Evolutionary conservation across 169 alveolate genomes (phyloP).

Genomic region (Eimeria sp.): DNA sequence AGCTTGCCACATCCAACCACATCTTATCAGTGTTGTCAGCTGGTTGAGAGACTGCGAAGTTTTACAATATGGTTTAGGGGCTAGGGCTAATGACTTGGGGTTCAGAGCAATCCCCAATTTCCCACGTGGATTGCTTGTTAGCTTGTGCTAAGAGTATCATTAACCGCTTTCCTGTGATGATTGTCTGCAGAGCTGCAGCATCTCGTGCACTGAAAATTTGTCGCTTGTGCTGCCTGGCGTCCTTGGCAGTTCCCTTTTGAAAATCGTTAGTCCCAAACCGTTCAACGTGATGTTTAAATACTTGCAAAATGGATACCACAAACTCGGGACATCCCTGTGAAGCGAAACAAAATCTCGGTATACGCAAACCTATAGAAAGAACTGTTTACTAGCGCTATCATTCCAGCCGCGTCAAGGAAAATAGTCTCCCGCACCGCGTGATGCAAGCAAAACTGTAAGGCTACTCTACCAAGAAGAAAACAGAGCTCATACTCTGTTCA

Average conservation of each 20-base stretch:
- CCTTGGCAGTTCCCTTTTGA: background rate
- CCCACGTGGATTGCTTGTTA: background rate
- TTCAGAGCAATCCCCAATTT: background rate
- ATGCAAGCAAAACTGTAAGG: background rate
- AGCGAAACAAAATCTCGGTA: background rate
- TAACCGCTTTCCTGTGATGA: slow-evolving; percentile 51
- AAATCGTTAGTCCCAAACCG: background rate
- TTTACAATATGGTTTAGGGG: background rate
- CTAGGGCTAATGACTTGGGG: background rate
- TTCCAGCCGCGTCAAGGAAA: background rate
- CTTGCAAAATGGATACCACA: background rate
- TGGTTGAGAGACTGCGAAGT: background rate
- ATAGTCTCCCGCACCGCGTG: background rate
- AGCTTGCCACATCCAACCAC: background rate
- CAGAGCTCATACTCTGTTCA: background rate
- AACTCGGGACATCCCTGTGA: slow-evolving; percentile 41
- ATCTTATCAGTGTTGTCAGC: background rate
- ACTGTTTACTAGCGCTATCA: background rate
- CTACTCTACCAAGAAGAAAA: background rate
- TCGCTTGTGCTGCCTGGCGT: background rate
- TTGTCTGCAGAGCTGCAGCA: slow-evolving; percentile 26
- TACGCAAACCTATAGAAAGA: background rate
- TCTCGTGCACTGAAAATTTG: slow-evolving; percentile 13
- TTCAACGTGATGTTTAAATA: slow-evolving; percentile 23
- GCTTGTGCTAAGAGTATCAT: background rate